Evolutionary conservation across 495 filamentous ascomycete genomes (phyloP), one percentile per base, ranked within the genome.

Genomic region (Penicillium pancosmium): DNA sequence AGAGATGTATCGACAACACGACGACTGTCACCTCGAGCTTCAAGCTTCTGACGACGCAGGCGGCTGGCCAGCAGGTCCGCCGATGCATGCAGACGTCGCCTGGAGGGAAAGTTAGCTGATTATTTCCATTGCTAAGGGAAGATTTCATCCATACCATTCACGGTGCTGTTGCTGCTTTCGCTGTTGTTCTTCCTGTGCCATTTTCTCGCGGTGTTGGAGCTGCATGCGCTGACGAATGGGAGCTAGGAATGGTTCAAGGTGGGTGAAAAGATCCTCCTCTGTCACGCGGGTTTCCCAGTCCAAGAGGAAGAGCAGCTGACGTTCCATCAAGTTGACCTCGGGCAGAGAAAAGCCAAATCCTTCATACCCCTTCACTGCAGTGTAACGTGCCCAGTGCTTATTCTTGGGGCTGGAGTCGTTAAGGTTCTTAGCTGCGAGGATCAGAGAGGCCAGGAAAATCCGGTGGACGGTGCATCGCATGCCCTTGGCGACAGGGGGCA

Each of bases 311-410:
- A 98, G 86, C 33, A 98, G 84, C 74, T 98, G 93, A 80, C 94
- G 94, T 81, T 98, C 93, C 93, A 98, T 98, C 50, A 97, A 82
- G 78, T 97, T 98, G 58, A 98, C 93, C 77, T 98, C 93, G 18
- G 91, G 93, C 47, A 92, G 80, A 49, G 86, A 92, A 81, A 98
- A 98, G 60, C 93, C 89, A 71, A 98, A 98, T 55, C 78, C 84
- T 48, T 90, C 89, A 69, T 77, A 89, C 49, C 87, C 88, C 63
- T 87, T 84, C 56, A 94, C 86, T 41, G 77, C 74, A 52, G 89
- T 93, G 80, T 98, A 98, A 57, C 83, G 86, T 27, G 94, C 92
- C 94, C 94, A 98, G 80, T 98, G 94, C 86, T 97, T 98, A 84
- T 98, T 98, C 88, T 98, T 98, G 52, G 95, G 94, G 25, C 92